phyloP scores from a whole-genome alignment of 768 basidiomycete genomes.

The Tephrocybe sp. region DNA sequence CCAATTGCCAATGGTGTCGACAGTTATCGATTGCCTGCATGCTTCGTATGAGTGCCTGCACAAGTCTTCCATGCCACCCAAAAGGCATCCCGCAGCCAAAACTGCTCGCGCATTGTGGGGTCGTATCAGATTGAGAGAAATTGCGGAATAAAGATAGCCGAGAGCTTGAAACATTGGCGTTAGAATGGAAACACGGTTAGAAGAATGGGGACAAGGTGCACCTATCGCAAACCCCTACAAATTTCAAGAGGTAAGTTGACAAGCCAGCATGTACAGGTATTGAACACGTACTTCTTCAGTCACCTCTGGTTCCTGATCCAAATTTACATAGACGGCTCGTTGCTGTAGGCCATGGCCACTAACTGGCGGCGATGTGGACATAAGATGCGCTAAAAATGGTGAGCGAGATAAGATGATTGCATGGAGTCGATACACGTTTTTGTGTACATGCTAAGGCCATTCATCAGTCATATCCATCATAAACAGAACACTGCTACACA shows the following conservation, averaged over 20 bases:
- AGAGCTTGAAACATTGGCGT: conserved; percentile 49
- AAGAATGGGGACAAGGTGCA: conserved; percentile 25
- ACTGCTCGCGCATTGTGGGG: conserved; percentile 83
- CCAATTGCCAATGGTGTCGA: conserved; percentile 77
- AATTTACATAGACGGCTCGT: conserved; percentile 69
- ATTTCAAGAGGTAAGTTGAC: conserved; percentile 13
- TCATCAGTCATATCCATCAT: conserved; percentile 6
- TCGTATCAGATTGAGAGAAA: conserved; percentile 66
- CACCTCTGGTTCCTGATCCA: conserved; percentile 80
- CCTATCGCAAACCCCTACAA: conserved; percentile 75
- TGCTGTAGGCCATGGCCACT: no score
- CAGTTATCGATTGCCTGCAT: conserved; percentile 73
- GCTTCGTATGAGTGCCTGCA: conserved; percentile 76
- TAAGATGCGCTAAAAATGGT: conserved; percentile 83
- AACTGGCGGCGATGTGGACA: conserved; percentile 76
- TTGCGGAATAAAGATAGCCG: conserved; percentile 77
- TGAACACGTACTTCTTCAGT: conserved; percentile 70
- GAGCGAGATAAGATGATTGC: conserved; percentile 86
- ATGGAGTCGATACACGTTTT: conserved; percentile 76
- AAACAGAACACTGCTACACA: conserved; percentile 35
- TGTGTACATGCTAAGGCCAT: conserved; percentile 62
- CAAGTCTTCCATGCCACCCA: conserved; percentile 87
- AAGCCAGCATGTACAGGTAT: conserved; percentile 8
- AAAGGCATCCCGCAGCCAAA: conserved; percentile 80
- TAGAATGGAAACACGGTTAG: conserved; percentile 10